Percentiles rank a stretch among this genome's conserved stretches.
Evolutionary conservation across 176 grass and related monocot genomes (phyloP).

Genomic region (Musa acuminata): DNA sequence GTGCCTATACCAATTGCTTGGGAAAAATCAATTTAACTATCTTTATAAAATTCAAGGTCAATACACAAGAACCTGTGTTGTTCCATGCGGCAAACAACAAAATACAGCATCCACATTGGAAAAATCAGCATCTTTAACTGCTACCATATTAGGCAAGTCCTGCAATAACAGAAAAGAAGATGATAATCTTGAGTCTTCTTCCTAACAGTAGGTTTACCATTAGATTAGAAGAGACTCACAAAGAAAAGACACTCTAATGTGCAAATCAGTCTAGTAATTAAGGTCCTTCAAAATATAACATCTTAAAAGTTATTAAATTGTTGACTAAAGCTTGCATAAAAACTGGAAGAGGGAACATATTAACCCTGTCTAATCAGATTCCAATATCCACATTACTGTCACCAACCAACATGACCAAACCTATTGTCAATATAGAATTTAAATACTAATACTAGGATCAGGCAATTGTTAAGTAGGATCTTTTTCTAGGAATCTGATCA

Average conservation of each 20-base stretch:
- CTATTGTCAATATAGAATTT: not conserved
- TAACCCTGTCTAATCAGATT: too few relatives aligned
- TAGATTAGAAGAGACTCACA: not conserved
- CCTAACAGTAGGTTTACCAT: not conserved
- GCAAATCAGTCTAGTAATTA: too few relatives aligned
- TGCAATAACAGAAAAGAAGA: conserved; percentile 28
- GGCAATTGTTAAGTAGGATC: not conserved
- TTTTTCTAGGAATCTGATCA: not conserved
- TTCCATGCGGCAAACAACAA: conserved; percentile 99
- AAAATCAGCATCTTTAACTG: conserved; percentile 89
- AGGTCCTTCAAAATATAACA: too few relatives aligned
- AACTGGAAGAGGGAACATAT: too few relatives aligned
- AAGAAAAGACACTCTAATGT: too few relatives aligned
- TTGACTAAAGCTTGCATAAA: too few relatives aligned
- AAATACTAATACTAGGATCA: not conserved
- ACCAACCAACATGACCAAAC: not conserved
- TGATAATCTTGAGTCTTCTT: not conserved
- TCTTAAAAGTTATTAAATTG: too few relatives aligned
- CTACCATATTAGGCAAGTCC: conserved; percentile 81
- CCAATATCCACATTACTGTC: too few relatives aligned
- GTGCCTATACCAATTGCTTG: not conserved
- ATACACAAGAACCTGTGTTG: conserved; percentile 62
- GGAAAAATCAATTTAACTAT: not conserved
- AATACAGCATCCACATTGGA: conserved; percentile 88
- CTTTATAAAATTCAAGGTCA: not conserved